Percentiles rank a stretch among this genome's conserved stretches.
Evolutionary conservation across 768 basidiomycete genomes (phyloP).

Genomic region (Gymnopilus junonius): DNA sequence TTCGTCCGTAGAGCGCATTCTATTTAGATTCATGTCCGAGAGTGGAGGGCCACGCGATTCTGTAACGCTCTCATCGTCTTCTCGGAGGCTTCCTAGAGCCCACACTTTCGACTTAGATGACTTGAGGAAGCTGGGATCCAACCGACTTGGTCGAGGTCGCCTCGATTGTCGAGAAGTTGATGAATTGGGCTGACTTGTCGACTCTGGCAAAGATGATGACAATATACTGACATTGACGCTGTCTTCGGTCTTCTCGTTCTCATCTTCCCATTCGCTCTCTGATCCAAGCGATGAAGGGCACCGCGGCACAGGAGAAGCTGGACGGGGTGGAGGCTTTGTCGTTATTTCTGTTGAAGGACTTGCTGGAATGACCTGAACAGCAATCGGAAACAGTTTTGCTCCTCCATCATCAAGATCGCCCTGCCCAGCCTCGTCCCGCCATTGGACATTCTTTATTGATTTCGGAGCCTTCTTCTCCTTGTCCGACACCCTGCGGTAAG

Average conservation of each 20-base stretch:
- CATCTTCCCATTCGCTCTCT: constrained; percentile 92
- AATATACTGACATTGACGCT: constrained; percentile 63
- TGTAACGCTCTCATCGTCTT: constrained; percentile 65
- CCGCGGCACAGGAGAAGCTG: constrained; percentile 40
- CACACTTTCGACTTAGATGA: constrained; percentile 46
- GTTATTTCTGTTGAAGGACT: constrained; percentile 38
- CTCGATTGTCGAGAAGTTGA: constrained; percentile 37
- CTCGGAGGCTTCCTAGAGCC: constrained; percentile 62
- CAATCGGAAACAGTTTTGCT: constrained; percentile 34
- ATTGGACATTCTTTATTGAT: constrained; percentile 78
- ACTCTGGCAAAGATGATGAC: constrained; percentile 42
- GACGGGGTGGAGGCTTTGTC: constrained; percentile 28
- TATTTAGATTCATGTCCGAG: constrained; percentile 72
- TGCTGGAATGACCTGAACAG: constrained; percentile 47
- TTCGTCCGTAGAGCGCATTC: constrained; percentile 37
- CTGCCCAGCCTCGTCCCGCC: constrained; percentile 87
- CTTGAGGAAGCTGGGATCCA: constrained; percentile 74
- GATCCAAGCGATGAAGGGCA: constrained; percentile 58
- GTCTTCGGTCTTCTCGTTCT: constrained; percentile 83
- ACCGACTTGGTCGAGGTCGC: constrained; percentile 65
- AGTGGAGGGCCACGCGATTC: constrained; percentile 48
- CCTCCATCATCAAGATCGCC: constrained; percentile 76
- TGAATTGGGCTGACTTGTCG: constrained; percentile 35
- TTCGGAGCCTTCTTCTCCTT: constrained; percentile 61
- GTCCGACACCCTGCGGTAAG: constrained; percentile 68